Conservation (phyloP, 2,329 filamentous ascomycete genomes). For the Juglanconis sp. region DNA sequence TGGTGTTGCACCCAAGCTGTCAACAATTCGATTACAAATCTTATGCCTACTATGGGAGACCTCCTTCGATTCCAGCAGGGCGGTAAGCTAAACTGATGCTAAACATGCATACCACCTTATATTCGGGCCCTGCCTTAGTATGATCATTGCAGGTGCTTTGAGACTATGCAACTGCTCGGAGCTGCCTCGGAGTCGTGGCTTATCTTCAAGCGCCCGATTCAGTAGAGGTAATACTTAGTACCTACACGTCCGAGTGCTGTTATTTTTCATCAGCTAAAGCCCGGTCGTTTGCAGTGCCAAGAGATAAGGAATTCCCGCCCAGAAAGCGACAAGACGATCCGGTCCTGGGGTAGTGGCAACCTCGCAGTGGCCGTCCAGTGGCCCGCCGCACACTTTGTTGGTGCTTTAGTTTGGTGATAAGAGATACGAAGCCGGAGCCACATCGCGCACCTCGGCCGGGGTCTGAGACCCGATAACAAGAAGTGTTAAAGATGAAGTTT, state of each 20-base stretch:
- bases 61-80: background rate
- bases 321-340: background rate
- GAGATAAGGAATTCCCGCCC: constrained; percentile 10
- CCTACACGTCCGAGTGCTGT: background rate
- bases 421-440: constrained; percentile 7
- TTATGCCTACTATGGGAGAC: too few species aligned
- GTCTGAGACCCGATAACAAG: background rate
- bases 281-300: background rate
- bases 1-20: too few species aligned
- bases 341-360: background rate
- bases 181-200: background rate
- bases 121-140: background rate
- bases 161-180: background rate
- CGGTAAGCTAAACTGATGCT: background rate
- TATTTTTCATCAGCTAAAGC: background rate
- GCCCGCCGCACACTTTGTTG: background rate
- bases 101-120: background rate
- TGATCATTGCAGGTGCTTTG: background rate
- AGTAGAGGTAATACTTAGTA: too few species aligned
- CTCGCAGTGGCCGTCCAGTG: background rate
- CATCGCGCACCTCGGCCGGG: background rate
- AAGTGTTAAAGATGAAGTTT: background rate
- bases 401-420: constrained; percentile 9
- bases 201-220: background rate
- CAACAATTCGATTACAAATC: too few species aligned